Percentiles rank a stretch among this genome's conserved stretches.
phyloP scores from a whole-genome alignment of 192 early-diverging fungal species.

The Haplosporangium gracile region DNA sequence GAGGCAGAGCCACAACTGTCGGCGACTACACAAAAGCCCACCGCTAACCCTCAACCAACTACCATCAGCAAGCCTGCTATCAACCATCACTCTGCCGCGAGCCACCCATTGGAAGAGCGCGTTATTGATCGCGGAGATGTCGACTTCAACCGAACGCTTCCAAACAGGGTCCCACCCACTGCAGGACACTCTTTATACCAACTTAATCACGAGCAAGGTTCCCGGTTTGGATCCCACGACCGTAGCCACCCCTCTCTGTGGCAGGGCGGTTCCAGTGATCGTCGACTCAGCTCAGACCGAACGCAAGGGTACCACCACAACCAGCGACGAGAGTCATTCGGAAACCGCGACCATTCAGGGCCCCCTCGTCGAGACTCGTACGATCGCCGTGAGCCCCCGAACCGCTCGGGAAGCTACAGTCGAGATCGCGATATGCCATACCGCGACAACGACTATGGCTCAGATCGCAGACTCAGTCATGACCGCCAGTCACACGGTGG shows the following conservation, averaged over 20 bases:
- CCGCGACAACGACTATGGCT: conserved; percentile 27
- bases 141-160: conserved; percentile 39
- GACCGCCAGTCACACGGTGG: conserved; percentile 21
- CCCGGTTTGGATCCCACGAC: conserved; percentile 27
- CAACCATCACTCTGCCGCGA: not conserved
- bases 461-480: conserved; percentile 29
- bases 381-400: conserved; percentile 39
- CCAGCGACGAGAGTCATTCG: conserved; percentile 43
- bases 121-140: conserved; percentile 46
- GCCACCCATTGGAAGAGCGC: conserved; percentile 20
- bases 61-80: not conserved
- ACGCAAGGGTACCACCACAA: not conserved
- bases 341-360: conserved; percentile 15
- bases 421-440: conserved; percentile 43
- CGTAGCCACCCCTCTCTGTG: conserved; percentile 19
- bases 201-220: conserved; percentile 8
- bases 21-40: not conserved
- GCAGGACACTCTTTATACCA: conserved; percentile 23
- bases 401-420: conserved; percentile 18
- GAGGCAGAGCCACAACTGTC: not conserved
- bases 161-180: conserved; percentile 15
- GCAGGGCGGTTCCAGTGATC: conserved; percentile 30
- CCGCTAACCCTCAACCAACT: not conserved
- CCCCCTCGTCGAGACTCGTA: conserved; percentile 37
- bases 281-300: conserved; percentile 31